These are phyloP conservation scores for Paraphoma chrysanthemicola DNA, from an alignment of 2,329 filamentous ascomycete species.

Conservation along the genomic window DNA sequence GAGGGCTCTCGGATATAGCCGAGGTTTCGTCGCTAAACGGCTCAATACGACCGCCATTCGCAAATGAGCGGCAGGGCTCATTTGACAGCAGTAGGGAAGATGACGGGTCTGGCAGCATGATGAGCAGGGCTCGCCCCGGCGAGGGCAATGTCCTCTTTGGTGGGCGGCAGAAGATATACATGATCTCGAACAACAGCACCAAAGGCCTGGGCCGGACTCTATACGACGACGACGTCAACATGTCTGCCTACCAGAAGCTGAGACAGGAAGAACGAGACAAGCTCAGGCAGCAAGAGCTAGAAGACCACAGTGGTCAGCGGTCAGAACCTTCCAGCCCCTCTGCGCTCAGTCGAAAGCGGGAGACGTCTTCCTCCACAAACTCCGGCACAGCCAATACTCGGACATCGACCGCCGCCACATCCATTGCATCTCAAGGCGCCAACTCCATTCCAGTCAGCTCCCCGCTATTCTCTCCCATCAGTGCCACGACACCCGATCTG, in stretches of 20 bases:
- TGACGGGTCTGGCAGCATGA: conserved; percentile 76
- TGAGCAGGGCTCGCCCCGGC: conserved; percentile 79
- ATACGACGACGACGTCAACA: conserved; percentile 85
- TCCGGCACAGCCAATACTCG: conserved; percentile 71
- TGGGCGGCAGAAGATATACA: conserved; percentile 94
- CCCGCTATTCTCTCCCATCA: conserved; percentile 27
- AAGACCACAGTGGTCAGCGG: conserved; percentile 48
- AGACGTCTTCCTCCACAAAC: conserved; percentile 83
- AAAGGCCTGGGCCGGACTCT: conserved; percentile 64
- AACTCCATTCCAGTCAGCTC: conserved; percentile 46
- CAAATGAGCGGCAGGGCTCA: conserved; percentile 68
- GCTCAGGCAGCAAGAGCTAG: conserved; percentile 24
- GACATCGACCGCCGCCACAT: conserved; percentile 87
- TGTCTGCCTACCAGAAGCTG: conserved; percentile 84
- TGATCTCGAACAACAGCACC: conserved; percentile 67
- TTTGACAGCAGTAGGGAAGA: conserved; percentile 70
- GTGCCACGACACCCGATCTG: conserved; percentile 48
- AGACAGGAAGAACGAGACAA: conserved; percentile 62
- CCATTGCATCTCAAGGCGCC: conserved; percentile 74
- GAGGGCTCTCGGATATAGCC: conserved; percentile 79
- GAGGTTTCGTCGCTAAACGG: conserved; percentile 79
- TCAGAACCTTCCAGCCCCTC: conserved; percentile 57
- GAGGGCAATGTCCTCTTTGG: conserved; percentile 96
- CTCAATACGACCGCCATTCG: conserved; percentile 63
- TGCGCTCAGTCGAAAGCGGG: conserved; percentile 76